Percentiles rank a stretch among this genome's conserved stretches.
Conservation (phyloP, 1,284 basidiomycete genomes). For the Ganoderma sinense region DNA sequence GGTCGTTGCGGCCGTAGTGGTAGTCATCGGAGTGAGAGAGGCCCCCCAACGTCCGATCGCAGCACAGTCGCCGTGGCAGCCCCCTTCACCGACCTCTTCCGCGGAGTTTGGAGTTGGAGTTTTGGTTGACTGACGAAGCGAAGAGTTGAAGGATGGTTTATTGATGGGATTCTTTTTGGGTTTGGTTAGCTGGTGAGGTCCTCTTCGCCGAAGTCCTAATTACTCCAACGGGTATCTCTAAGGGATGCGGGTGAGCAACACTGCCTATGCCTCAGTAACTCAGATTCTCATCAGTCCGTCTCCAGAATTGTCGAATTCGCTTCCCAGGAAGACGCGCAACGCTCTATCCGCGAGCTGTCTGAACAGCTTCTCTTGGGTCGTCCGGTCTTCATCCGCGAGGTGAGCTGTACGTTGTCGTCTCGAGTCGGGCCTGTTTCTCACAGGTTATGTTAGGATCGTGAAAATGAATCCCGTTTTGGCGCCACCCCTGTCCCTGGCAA, state of each 20-base stretch:
- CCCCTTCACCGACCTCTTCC: constrained; percentile 26
- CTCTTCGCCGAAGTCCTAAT: constrained; percentile 98
- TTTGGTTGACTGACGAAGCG: constrained; percentile 65
- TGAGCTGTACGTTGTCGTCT: constrained; percentile 41
- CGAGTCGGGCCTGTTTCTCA: neutral
- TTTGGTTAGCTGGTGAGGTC: constrained; percentile 92
- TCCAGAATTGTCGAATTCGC: constrained; percentile 92
- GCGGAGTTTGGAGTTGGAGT: constrained; percentile 39
- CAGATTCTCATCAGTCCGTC: neutral
- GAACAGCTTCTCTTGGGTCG: constrained; percentile 91
- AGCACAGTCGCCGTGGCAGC: constrained; percentile 8
- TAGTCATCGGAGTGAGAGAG: constrained; percentile 10
- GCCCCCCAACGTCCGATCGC: constrained; percentile 17
- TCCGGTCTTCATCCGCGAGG: constrained; percentile 96
- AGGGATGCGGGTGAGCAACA: constrained; percentile 94
- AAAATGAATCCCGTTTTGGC: constrained; percentile 94
- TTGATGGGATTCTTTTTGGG: constrained; percentile 86
- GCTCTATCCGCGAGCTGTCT: constrained; percentile 86
- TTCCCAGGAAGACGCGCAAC: constrained; percentile 84
- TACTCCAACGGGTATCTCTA: constrained; percentile 95
- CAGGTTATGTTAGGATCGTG: constrained; percentile 78
- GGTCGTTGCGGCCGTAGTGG: constrained; percentile 8
- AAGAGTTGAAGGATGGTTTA: constrained; percentile 76
- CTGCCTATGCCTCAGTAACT: constrained; percentile 15
- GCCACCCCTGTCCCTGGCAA: constrained; percentile 92